Evolutionary conservation across 1,139 yeast species (phyloP).

Genomic region (Meyerozyma carpophila): DNA sequence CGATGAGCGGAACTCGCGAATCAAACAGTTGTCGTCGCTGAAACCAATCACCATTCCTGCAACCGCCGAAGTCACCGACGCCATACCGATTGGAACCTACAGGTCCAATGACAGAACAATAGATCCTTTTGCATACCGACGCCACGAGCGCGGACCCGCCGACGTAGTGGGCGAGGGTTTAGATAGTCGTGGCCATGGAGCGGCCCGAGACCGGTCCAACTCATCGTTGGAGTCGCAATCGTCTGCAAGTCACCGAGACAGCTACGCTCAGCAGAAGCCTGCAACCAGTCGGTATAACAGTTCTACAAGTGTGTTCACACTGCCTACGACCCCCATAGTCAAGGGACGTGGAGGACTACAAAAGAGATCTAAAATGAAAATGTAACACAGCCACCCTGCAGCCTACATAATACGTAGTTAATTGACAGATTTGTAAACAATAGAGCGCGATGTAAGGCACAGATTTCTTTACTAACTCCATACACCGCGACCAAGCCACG

Average conservation of each 20-base stretch:
- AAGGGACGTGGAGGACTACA: slow-evolving; percentile 50
- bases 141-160: background rate
- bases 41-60: slow-evolving; percentile 40
- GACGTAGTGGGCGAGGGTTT: slow-evolving; percentile 5
- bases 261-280: background rate
- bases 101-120: background rate
- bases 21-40: slow-evolving; percentile 33
- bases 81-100: background rate
- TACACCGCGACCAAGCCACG: background rate
- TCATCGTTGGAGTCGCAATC: slow-evolving; percentile 9
- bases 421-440: background rate
- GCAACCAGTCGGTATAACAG: slow-evolving; percentile 4
- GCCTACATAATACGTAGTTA: background rate
- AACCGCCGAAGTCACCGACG: slow-evolving; percentile 2
- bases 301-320: slow-evolving; percentile 1
- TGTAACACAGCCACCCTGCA: slow-evolving; percentile 8
- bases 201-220: slow-evolving; percentile 5
- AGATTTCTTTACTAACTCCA: background rate
- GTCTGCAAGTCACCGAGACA: background rate
- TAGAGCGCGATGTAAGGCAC: background rate
- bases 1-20: slow-evolving; percentile 32
- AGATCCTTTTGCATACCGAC: slow-evolving; percentile 1
- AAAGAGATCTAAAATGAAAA: slow-evolving; percentile 35
- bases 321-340: slow-evolving; percentile 25
- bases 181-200: slow-evolving; percentile 5